Evolutionary conservation across 306 rosid species (phyloP).

Genomic region (Canavalia gladiata): DNA sequence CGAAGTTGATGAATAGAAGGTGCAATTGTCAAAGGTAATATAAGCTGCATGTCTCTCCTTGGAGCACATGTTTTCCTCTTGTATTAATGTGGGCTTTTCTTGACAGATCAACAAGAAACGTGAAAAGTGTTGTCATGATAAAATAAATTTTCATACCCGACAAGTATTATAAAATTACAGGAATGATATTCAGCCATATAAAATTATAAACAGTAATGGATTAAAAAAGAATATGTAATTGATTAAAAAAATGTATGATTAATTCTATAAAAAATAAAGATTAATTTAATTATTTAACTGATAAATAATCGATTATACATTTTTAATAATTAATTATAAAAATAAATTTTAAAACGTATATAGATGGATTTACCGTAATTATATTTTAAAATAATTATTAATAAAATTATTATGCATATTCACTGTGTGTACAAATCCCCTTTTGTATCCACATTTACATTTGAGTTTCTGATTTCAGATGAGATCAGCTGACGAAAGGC

Average conservation of each 20-base stretch:
- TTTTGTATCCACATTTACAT: constrained; percentile 24
- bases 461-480: neutral
- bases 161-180: neutral
- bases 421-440: neutral
- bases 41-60: neutral
- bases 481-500: constrained; percentile 40
- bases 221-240: no score
- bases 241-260: no score
- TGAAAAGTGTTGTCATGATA: constrained; percentile 69
- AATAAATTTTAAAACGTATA: no score
- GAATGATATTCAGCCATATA: no score
- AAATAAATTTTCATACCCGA: constrained; percentile 45
- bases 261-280: no score
- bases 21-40: constrained; percentile 39
- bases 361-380: no score
- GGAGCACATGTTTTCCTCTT: neutral
- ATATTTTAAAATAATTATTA: no score
- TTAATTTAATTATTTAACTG: no score
- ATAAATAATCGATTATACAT: no score
- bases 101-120: constrained; percentile 56
- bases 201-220: no score
- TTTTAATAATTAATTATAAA: no score
- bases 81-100: neutral
- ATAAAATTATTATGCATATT: neutral
- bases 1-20: constrained; percentile 40